These are phyloP conservation scores for Fusarium pseudonygamai DNA, from an alignment of 2,329 filamentous ascomycete genomes.

Conservation along the genomic window DNA sequence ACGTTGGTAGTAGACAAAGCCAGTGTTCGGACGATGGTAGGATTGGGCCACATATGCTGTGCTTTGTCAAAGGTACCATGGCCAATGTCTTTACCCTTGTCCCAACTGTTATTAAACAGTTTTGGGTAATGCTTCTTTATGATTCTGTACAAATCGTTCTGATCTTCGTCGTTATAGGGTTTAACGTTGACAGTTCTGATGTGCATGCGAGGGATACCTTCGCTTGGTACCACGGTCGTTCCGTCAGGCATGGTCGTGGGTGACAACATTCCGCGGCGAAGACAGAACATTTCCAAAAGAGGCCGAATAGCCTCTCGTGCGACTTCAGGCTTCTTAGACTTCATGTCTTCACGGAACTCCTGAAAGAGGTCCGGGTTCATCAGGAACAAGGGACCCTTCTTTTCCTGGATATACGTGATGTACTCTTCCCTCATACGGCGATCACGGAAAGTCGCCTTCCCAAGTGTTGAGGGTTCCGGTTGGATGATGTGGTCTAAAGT, in stretches of 20 bases:
- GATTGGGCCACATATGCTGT: too few species aligned
- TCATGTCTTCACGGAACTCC: rapidly evolving
- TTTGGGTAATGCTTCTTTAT: too few species aligned
- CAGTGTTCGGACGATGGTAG: too few species aligned
- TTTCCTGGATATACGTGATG: rapidly evolving
- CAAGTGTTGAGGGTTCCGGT: too few species aligned
- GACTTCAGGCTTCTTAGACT: rapidly evolving
- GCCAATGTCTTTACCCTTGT: too few species aligned
- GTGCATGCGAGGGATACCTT: rapidly evolving
- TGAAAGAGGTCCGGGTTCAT: rapidly evolving
- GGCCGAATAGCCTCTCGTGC: rapidly evolving
- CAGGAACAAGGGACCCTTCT: rapidly evolving
- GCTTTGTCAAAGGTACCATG: too few species aligned
- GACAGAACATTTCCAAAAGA: background rate
- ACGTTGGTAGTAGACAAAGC: too few species aligned
- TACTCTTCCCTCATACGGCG: background rate
- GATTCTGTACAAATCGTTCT: too few species aligned
- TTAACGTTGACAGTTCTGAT: background rate
- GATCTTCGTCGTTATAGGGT: too few species aligned
- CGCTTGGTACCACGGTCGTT: rapidly evolving
- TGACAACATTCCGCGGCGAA: background rate
- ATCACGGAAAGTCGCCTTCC: too few species aligned
- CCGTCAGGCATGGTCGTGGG: rapidly evolving
- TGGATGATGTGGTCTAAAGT: too few species aligned
- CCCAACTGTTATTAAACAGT: too few species aligned